Base-by-base conservation (phyloP, 1,284 basidiomycete species). In the Rhodotorula sp. region DNA sequence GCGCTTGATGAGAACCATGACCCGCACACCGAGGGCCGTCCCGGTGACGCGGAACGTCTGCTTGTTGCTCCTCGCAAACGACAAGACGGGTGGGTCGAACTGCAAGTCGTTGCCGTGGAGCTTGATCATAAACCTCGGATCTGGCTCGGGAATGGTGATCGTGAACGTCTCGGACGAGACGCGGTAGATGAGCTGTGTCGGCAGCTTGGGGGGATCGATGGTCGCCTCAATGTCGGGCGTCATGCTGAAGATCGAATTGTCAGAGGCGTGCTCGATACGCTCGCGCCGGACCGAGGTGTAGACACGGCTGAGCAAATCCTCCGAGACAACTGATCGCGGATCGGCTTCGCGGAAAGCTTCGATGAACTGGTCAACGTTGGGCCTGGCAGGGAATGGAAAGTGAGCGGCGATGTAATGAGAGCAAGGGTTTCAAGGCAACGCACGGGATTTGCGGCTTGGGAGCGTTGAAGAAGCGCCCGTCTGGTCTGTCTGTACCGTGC, bases 21-120 rank as follows among this genome's bases (percentile, higher is more conserved):
- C 90, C 28, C 85, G 80, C 3, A 68, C 60, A 24, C 94, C 94
- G n/a, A 96, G 84, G 11, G 87, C 85, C 4, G 84, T 86, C 15
- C 92, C 92, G 20, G 86, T 92, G 50, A 96, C 86, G 59, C 90
- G 87, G 84, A 97, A 97, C 8, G 89, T 89, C n/a, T 86, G 88
- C 75, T 91, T 88, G 2, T 86, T 82, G 0, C 87, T 88, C 72
- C 86, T 87, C 1, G 87, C 80, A 77, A 97, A 97, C 48, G 84
- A 87, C 28, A 97, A 84, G 28, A 88, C 81, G 0, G 89, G 86
- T 10, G 92, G 92, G 74, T 96, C 91, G 78, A 95, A 94, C 57
- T 85, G 83, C 57, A 96, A 83, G 71, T 92, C 92, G 76, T 92
- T 88, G 6, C 94, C 93, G 64, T 88, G 87, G 9, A 97, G 83